Conservation (phyloP, 2,329 filamentous ascomycete genomes). For the Ophiosphaerella narmari region DNA sequence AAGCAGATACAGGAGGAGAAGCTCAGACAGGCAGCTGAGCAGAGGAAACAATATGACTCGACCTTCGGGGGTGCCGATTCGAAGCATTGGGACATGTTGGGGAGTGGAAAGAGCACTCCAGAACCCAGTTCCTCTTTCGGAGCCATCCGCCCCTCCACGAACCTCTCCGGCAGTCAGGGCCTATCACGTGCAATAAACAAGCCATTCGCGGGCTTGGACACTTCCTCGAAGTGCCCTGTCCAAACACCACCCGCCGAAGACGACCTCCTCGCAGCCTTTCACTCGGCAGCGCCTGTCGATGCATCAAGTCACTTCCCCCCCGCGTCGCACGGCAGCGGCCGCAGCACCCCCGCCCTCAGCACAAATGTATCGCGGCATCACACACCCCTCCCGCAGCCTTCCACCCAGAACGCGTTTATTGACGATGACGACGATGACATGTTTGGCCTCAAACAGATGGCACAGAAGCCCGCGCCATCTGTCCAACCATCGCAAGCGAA, state of each 20-base stretch:
- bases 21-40: conserved; percentile 75
- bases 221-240: conserved; percentile 32
- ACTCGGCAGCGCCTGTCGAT: conserved; percentile 62
- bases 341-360: conserved; percentile 46
- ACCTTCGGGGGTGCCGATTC: conserved; percentile 72
- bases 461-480: conserved; percentile 44
- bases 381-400: conserved; percentile 31
- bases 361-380: conserved; percentile 32
- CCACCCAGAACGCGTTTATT: conserved; percentile 43
- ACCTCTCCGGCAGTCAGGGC: conserved; percentile 28
- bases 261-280: conserved; percentile 66
- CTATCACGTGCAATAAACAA: conserved; percentile 46
- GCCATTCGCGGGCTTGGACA: conserved; percentile 44
- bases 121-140: conserved; percentile 45
- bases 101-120: conserved; percentile 55
- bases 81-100: conserved; percentile 77
- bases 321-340: conserved; percentile 44
- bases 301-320: conserved; percentile 64
- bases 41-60: conserved; percentile 70
- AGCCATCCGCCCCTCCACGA: conserved; percentile 24
- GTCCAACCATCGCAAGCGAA: conserved; percentile 24
- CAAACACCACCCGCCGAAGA: conserved; percentile 53
- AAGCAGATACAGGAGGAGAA: conserved; percentile 77
- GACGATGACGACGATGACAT: conserved; percentile 82
- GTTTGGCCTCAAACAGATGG: conserved; percentile 76